Percentiles rank a stretch among this genome's conserved stretches.
These are phyloP conservation scores for Vitis rupestris DNA, from an alignment of 164 flowering plant genomes.

Conservation along the genomic window DNA sequence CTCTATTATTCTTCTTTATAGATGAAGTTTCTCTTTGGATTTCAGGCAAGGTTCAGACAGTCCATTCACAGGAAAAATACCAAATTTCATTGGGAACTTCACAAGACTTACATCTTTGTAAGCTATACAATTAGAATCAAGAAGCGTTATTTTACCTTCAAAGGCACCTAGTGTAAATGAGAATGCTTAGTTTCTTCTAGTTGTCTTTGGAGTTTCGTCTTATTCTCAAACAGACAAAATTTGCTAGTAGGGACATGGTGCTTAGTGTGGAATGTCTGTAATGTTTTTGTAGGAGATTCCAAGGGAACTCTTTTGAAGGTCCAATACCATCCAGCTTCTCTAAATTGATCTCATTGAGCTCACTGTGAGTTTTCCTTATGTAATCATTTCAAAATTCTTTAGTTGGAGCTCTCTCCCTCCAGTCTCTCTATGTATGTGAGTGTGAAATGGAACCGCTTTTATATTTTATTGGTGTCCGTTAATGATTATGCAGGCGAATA, in stretches of 20 bases:
- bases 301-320: constrained; percentile 29
- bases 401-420: neutral
- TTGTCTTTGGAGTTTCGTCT: too few species aligned
- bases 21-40: neutral
- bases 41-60: constrained; percentile 17
- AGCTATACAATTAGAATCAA: neutral
- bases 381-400: neutral
- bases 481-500: constrained; percentile 16
- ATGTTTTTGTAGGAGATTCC: constrained; percentile 20
- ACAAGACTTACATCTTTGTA: constrained; percentile 10
- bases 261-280: neutral
- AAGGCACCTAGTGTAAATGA: too few species aligned
- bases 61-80: constrained; percentile 17
- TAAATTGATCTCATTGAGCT: constrained; percentile 12
- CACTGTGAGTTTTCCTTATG: constrained; percentile 15
- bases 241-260: too few species aligned
- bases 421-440: neutral
- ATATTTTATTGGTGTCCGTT: too few species aligned
- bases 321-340: constrained; percentile 30
- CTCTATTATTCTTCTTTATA: too few species aligned
- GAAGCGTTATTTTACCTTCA: too few species aligned
- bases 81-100: constrained; percentile 20
- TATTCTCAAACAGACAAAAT: too few species aligned
- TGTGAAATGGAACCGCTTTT: too few species aligned
- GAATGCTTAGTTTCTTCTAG: too few species aligned